Evolutionary conservation across 1,284 basidiomycete genomes (phyloP), one percentile per base, ranked within the genome.

Genomic region (Cronartium quercuum): DNA sequence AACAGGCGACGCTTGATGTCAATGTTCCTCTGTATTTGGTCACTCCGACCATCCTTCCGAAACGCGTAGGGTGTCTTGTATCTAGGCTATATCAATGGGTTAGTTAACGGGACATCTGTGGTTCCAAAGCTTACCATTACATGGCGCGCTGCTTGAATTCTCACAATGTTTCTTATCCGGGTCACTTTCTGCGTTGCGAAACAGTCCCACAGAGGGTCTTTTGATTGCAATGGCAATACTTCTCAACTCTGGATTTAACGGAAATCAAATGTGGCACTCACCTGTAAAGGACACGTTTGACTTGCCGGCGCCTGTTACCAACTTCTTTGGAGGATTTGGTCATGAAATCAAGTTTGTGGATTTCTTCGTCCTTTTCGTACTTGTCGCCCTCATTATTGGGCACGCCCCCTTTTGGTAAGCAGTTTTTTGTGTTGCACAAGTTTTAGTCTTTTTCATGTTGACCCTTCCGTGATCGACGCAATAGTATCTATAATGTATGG

Each of bases 51-150:
- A 18, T 42, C 15, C 15, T 63, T 55, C 3, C 21, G 10, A 51
- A 55, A n/a, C 40, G 4, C 12, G n/a, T 12, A 73, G 69, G 69
- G 69, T 40, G 37, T 73, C 29, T 73, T 73, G 51, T 73, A 65
- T 66, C 41, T 73, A 47, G 69, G 69, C 34, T 73, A 41, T 55
- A 57, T 73, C 38, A 73, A 73, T 42, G 69, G 69, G 69, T 73
- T 51, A 18, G 69, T 51, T 58, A 13, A 64, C 12, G 24, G 29
- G 9, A 35, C 58, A 29, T 41, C 37, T 42, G 21, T 18, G 29
- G 61, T 12, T 55, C 51, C 3, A 15, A 9, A 55, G 18, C n/a
- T n/a, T n/a, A n/a, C n/a, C n/a, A n/a, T 34, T 3, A 24, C 10
- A 35, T 42, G n/a, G 1, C n/a, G 29, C 29, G 60, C 60, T 12